These are phyloP conservation scores for Orbilia blumenaviensis DNA, from an alignment of 2,329 filamentous ascomycete genomes.

Conservation along the genomic window DNA sequence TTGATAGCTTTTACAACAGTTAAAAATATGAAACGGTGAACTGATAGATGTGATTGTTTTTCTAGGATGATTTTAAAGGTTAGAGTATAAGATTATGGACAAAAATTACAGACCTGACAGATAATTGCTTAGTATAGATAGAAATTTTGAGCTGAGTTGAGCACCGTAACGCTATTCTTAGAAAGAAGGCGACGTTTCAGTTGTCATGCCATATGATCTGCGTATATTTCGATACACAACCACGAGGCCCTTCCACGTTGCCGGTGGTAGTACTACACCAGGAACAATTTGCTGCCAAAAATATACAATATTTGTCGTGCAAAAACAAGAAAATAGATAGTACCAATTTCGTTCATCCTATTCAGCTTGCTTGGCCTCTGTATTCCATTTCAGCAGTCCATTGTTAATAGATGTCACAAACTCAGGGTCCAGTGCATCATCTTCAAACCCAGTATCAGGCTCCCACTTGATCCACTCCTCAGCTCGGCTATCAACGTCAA, in stretches of 20 bases:
- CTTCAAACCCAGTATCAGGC: slow-evolving; percentile 14
- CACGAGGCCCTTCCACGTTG: background rate
- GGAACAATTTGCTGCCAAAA: background rate
- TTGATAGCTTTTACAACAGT: too few species aligned
- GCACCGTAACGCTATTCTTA: background rate
- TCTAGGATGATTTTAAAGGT: too few species aligned
- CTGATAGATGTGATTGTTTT: background rate
- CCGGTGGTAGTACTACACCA: background rate
- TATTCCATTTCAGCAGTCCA: slow-evolving; percentile 25
- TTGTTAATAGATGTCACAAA: slow-evolving; percentile 23
- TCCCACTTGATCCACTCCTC: slow-evolving; percentile 43
- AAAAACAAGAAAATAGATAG: background rate
- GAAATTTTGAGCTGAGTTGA: background rate
- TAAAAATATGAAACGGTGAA: too few species aligned
- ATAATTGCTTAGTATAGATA: background rate
- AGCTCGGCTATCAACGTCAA: slow-evolving; percentile 15
- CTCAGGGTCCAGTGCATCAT: slow-evolving; percentile 23
- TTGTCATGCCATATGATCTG: background rate
- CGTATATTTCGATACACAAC: background rate
- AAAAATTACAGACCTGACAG: too few species aligned
- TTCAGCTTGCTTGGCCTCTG: background rate
- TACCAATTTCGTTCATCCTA: background rate
- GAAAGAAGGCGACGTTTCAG: background rate
- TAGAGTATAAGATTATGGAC: too few species aligned
- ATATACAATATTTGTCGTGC: background rate